Percentiles rank a stretch among this genome's conserved stretches.
phyloP scores from a whole-genome alignment of 345 rosid genomes.

The Syzygium aromaticum region DNA sequence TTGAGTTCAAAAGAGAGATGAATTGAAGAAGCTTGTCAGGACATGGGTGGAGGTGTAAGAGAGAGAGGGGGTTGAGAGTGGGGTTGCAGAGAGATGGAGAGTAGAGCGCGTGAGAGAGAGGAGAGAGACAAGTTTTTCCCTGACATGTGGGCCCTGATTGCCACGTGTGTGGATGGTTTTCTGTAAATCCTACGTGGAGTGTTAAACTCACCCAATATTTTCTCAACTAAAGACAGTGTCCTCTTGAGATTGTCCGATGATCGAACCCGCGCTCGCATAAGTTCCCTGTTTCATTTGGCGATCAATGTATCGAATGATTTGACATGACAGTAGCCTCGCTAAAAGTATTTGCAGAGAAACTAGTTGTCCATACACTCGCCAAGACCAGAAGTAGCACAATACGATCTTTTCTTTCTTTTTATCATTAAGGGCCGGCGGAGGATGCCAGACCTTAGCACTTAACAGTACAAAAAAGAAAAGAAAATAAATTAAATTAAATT shows the following conservation, averaged over 20 bases:
- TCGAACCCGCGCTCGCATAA: not conserved
- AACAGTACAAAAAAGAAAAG: not conserved
- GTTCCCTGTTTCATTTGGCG: not conserved
- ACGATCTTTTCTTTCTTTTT: not conserved
- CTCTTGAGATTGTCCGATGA: not conserved
- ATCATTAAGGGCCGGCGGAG: not conserved
- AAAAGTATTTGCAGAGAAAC: not conserved
- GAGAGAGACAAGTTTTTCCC: too few species aligned
- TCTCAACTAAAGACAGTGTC: not conserved
- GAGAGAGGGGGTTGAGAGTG: too few species aligned
- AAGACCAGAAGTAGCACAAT: not conserved
- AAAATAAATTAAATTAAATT: too few species aligned
- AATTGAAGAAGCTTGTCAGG: too few species aligned
- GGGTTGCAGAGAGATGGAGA: too few species aligned
- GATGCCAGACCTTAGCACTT: not conserved
- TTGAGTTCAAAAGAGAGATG: too few species aligned
- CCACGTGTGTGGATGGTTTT: too few species aligned
- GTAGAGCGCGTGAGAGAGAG: too few species aligned
- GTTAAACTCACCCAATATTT: too few species aligned
- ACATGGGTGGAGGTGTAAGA: too few species aligned
- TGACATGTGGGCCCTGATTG: too few species aligned
- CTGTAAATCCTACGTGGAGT: too few species aligned
- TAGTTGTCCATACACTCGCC: not conserved
- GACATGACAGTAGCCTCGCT: not conserved
- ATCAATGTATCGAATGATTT: not conserved